Base-by-base conservation (phyloP, 2,329 filamentous ascomycete genomes). In the Leptoxyphium fumago region DNA sequence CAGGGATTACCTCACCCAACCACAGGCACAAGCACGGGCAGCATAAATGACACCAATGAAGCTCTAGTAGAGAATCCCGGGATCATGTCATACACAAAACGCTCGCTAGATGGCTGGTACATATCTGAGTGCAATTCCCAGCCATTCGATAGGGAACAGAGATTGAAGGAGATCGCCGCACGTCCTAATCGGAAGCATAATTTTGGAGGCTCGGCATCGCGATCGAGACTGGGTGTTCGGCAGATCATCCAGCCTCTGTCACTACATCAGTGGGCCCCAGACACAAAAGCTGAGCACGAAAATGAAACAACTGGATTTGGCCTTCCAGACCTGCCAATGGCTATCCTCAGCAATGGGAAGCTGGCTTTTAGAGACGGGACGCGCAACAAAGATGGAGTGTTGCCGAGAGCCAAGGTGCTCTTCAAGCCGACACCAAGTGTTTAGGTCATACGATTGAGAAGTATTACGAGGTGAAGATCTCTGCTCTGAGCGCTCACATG, bases 121-220 rank as follows among this genome's bases (percentile, higher is more conserved):
- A 26, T 26, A 26, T 26, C 21, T 26, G 21, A 26, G 4, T 26
- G 21, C 32, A 15, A 36, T 36, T 36, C 13, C 9, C 3, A 15
- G 15, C 15, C 32, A 4, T 43, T 51, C 39, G 68, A 68, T 30
- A 68, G 69, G n/a, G 67, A 70, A 6, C 67, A 63, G 45, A 77
- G 74, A 62, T 69, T 79, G 45, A 76, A 74, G 59, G 78, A 75
- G 62, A 74, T 61, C 45, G 48, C 47, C 26, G 43, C 46, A 11
- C 56, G 65, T 1, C 61, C 61, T 2, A 58, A 55, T 1, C 55
- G 62, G 29, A 68, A 67, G 46, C 48, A 55, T 26, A 44, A 54
- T 18, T 55, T 58, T 30, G 51, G 52, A 28, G 54, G 52, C 38
- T 41, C 48, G 9, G 40, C 47, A 10, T 38, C 32, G 3, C 34